Conservation (phyloP, 1,284 basidiomycete species). For the Cryptococcus sp. region DNA sequence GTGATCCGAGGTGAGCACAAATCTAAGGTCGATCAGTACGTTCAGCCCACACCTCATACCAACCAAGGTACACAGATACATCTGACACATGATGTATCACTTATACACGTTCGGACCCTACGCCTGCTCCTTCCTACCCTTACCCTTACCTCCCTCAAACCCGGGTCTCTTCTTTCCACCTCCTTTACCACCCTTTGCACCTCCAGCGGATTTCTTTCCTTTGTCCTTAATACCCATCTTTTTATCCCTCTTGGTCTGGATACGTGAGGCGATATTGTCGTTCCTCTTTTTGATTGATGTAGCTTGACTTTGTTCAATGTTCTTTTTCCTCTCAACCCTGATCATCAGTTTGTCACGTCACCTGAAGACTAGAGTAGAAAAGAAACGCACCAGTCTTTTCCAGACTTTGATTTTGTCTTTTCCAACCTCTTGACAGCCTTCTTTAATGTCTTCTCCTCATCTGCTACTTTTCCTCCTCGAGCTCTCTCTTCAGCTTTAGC, state of each 20-base stretch:
- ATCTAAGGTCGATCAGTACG: no score
- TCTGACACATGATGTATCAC: no score
- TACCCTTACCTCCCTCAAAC: conserved; percentile 37
- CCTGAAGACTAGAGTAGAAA: not conserved
- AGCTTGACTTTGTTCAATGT: conserved; percentile 65
- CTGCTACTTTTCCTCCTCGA: conserved; percentile 79
- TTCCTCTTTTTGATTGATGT: conserved; percentile 79
- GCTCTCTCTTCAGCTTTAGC: conserved; percentile 77
- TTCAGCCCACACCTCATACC: no score
- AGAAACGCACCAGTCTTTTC: conserved; percentile 69
- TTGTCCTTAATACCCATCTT: conserved; percentile 57
- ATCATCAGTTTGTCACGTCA: not conserved
- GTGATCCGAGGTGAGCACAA: no score
- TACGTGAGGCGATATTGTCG: conserved; percentile 79
- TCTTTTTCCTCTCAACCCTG: conserved; percentile 80
- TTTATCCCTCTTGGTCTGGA: conserved; percentile 72
- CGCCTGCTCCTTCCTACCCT: conserved; percentile 4
- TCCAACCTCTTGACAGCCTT: conserved; percentile 86
- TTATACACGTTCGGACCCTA: not conserved
- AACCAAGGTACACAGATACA: no score
- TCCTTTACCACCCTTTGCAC: conserved; percentile 7
- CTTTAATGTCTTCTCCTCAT: conserved; percentile 74
- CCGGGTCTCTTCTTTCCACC: conserved; percentile 24
- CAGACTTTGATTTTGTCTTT: conserved; percentile 76
- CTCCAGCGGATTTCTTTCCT: conserved; percentile 19